Evolutionary conservation across 345 rosid genomes (phyloP).

Genomic region (Reutealis trisperma): DNA sequence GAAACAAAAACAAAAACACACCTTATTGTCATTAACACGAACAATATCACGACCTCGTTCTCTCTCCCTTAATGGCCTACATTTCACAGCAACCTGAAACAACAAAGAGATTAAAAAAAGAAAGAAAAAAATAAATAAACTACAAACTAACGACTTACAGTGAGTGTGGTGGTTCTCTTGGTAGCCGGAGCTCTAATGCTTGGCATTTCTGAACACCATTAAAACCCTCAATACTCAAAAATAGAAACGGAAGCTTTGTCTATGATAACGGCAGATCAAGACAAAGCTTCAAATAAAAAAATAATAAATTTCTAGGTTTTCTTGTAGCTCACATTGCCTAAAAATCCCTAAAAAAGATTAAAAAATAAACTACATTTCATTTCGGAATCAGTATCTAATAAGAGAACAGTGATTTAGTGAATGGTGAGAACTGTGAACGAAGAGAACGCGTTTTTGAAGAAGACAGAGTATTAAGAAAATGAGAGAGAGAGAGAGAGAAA

Average conservation of each 20-base stretch:
- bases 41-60: constrained; percentile 79
- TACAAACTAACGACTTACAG: constrained; percentile 38
- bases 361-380: too few relatives aligned
- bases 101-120: background rate
- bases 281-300: background rate
- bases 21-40: constrained; percentile 64
- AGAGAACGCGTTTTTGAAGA: background rate
- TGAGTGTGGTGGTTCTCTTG: constrained; percentile 64
- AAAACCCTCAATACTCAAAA: background rate
- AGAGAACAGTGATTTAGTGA: background rate
- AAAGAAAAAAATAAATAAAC: background rate
- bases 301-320: background rate
- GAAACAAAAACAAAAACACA: constrained; percentile 8
- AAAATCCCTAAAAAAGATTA: background rate
- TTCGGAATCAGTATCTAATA: background rate
- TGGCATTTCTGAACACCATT: constrained; percentile 52
- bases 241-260: background rate
- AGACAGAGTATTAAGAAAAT: background rate
- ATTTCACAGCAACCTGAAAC: constrained; percentile 82
- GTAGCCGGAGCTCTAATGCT: constrained; percentile 64
- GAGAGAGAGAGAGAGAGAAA: background rate
- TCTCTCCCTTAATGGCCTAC: constrained; percentile 62
- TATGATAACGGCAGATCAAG: background rate
- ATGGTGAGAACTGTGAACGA: background rate
- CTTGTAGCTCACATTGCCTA: background rate